Evolutionary conservation across 768 basidiomycete genomes (phyloP), one percentile per base, ranked within the genome.

Genomic region (Suillus decipiens): DNA sequence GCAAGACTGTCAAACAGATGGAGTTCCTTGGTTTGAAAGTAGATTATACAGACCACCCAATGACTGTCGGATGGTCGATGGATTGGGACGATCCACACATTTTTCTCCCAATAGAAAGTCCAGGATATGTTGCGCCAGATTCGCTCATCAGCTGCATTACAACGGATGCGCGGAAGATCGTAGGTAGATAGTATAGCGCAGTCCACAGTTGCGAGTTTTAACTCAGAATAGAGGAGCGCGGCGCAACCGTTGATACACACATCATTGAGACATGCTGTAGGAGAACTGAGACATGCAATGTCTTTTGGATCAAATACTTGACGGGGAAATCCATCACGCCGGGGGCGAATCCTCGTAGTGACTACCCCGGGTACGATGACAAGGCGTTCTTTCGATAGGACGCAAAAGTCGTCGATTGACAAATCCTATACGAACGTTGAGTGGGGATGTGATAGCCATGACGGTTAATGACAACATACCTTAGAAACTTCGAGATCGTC

Each of bases 1-100:
- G 51, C 60, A 0, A 68, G 19, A 9, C 68, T 69, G 14, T 69
- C 66, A 55, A 69, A 69, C 8, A 69, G 64, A 7, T 33, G 37
- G 10, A 63, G 5, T 28, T 37, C 11, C 31, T 59, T 47, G 2
- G 28, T 58, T 6, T n/a, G 15, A 8, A 62, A 33, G 24, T 62
- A 15, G 19, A 58, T 62, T 2, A 68, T 63, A n/a, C 69, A 72
- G 5, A 76, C 37, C 0, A 79, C 77, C 76, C 77, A 79, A 58
- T 80, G 78, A 12, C 67, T 55, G 6, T 3, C 2, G 0, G 45
- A 65, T 37, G 57, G 37, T 1, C 70, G 63, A 60, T 80, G 79
- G 12, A 81, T 75, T 0, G 78, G 79, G 1, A 80, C n/a, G 5
- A 80, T 73, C 77, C 79, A 81, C 0, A 72, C 11, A 0, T 58